phyloP scores from a whole-genome alignment of 306 rosid genomes.

The Cucumis melo region DNA sequence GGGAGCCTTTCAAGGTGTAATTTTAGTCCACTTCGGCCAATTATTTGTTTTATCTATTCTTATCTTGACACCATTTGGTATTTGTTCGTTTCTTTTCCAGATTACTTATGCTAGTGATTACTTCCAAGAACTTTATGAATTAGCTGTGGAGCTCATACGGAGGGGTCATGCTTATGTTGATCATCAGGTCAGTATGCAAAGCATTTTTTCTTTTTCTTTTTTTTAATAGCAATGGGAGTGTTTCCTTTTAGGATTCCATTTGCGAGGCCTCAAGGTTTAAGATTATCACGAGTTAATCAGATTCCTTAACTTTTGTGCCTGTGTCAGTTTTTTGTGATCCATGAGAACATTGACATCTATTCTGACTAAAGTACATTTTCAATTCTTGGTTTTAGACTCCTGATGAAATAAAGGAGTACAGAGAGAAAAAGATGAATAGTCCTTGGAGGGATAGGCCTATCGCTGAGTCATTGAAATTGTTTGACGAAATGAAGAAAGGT shows the following conservation, averaged over 20 bases:
- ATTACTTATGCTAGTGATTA: conserved; percentile 90
- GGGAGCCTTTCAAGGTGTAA: conserved; percentile 83
- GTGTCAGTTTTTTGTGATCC: background rate
- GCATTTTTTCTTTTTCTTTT: too few species aligned
- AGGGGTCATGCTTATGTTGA: conserved; percentile 89
- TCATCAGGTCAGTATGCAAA: conserved; percentile 55
- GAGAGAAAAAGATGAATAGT: conserved; percentile 92
- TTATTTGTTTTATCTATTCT: background rate
- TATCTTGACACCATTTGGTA: background rate
- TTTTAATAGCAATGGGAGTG: background rate
- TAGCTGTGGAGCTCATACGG: conserved; percentile 87
- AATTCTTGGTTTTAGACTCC: conserved; percentile 50
- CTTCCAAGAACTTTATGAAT: conserved; percentile 82
- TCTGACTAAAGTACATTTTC: background rate
- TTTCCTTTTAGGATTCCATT: background rate
- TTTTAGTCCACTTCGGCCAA: background rate
- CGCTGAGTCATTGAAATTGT: conserved; percentile 66
- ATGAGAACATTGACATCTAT: background rate
- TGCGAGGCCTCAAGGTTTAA: background rate
- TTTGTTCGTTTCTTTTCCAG: conserved; percentile 27
- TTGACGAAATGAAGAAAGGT: conserved; percentile 85
- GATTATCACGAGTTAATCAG: background rate
- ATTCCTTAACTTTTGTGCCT: background rate
- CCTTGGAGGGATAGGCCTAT: conserved; percentile 96
- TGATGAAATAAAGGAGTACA: conserved; percentile 75